Evolutionary conservation across 495 filamentous ascomycete species (phyloP).

Genomic region (Penicillium steckii): DNA sequence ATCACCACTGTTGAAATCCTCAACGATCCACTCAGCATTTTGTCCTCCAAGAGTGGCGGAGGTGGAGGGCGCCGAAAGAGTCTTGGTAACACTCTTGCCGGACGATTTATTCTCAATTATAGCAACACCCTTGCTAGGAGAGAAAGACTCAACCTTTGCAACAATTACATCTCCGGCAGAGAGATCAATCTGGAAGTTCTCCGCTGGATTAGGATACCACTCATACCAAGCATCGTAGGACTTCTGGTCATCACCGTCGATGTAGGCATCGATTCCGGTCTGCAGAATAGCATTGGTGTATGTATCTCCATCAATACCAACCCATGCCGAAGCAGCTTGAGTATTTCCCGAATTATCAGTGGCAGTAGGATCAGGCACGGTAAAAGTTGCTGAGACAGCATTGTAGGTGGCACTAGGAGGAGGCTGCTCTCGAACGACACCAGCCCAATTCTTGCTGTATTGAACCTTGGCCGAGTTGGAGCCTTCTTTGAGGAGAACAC

Average conservation of each 20-base stretch:
- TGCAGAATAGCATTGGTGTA: conserved; percentile 58
- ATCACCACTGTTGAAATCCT: conserved; percentile 54
- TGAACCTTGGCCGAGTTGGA: conserved; percentile 25
- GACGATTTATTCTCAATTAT: conserved; percentile 55
- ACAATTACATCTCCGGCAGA: conserved; percentile 55
- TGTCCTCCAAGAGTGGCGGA: conserved; percentile 36
- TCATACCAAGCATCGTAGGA: conserved; percentile 62
- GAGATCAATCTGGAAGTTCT: conserved; percentile 55
- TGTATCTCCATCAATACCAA: conserved; percentile 60
- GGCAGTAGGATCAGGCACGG: conserved; percentile 50
- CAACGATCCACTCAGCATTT: conserved; percentile 68
- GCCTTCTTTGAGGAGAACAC: conserved; percentile 17
- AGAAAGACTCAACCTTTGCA: conserved; percentile 49
- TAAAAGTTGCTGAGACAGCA: conserved; percentile 54
- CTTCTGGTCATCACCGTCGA: conserved; percentile 33
- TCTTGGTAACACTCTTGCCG: conserved; percentile 53
- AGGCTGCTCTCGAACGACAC: conserved; percentile 49
- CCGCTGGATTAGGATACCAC: conserved; percentile 59
- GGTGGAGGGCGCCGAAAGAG: conserved; percentile 38
- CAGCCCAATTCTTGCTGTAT: conserved; percentile 63
- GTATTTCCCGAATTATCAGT: conserved; percentile 29
- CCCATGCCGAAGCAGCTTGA: conserved; percentile 60
- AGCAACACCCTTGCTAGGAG: conserved; percentile 50
- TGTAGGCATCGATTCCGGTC: conserved; percentile 59
- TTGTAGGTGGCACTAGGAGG: conserved; percentile 47